phyloP scores from a whole-genome alignment of 2,329 filamentous ascomycete species.

The Xylariaceae sp. region DNA sequence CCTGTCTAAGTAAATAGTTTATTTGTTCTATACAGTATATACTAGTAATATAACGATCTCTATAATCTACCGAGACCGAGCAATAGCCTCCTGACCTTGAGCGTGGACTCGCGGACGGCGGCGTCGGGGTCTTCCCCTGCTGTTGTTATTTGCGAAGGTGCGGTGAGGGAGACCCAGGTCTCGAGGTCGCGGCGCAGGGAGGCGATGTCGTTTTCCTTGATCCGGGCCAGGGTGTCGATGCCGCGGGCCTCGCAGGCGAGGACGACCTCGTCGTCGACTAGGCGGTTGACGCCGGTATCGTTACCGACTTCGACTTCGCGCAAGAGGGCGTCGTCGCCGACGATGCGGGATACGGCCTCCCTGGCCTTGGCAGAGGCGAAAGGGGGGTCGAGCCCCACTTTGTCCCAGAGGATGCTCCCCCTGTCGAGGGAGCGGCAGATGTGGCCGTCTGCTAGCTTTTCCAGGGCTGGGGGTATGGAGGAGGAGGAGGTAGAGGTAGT shows the following conservation, averaged over 20 bases:
- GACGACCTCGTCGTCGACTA: conserved; percentile 59
- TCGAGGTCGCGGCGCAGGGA: conserved; percentile 45
- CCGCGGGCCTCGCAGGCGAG: conserved; percentile 69
- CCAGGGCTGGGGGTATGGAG: not conserved
- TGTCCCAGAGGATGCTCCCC: conserved; percentile 45
- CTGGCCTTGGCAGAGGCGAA: conserved; percentile 50
- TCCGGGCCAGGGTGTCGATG: conserved; percentile 50
- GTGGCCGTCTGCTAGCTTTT: conserved; percentile 17
- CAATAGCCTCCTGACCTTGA: conserved; percentile 25
- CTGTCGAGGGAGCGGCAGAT: conserved; percentile 31
- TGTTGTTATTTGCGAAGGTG: conserved; percentile 4
- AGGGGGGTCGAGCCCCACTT: conserved; percentile 42
- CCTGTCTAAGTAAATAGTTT: too few species aligned
- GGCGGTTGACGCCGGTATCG: conserved; percentile 51
- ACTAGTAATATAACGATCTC: too few species aligned
- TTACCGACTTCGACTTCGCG: conserved; percentile 52
- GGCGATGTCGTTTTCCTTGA: conserved; percentile 53
- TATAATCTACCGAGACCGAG: conserved; percentile 9
- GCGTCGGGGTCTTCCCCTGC: conserved; percentile 32
- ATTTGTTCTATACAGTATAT: too few species aligned
- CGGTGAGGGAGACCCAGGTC: conserved; percentile 44
- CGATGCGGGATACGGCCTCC: conserved; percentile 57
- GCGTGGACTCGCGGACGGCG: conserved; percentile 31
- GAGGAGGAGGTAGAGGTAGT: too few species aligned
- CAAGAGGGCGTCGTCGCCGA: conserved; percentile 66